Base-by-base conservation (phyloP, 306 rosid genomes). In the Senna siamea region DNA sequence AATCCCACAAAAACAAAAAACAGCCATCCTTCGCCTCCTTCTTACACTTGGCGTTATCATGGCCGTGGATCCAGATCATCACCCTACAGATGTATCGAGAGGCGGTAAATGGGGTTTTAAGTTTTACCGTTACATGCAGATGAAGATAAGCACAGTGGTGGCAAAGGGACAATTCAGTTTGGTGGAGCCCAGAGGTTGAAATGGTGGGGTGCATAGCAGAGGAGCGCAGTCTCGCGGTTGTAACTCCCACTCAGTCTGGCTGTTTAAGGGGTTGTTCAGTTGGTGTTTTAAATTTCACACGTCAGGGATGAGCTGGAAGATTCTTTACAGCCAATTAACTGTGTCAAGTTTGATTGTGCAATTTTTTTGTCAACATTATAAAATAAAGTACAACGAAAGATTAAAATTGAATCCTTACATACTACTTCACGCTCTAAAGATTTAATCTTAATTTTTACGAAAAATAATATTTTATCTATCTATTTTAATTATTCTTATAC, bases 1-100 rank as follows among this genome's bases (percentile, higher is more conserved):
- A 14, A 26, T 17, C 37, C 56, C 44, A n/a, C 43, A 30, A 38
- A 67, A n/a, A 22, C 6, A 20, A 68, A 26, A 77, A 79, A 68
- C 80, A 73, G 70, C 75, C 60, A 78, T 58, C 75, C n/a, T 6
- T 40, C 38, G 69, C 34, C 10, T 56, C 28, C 1, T 10, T 4
- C 5, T 12, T 23, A 60, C 83, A 75, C 0, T 9, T 79, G 93
- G 72, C 73, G 1, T 15, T 0, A 81, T 82, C 80, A 5, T 0
- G 1, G 1, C 69, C 69, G 51, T 63, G 18, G 10, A 4, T 20
- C 5, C 4, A 0, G 2, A 38, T 62, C 48, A 38, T 30, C 9
- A 62, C 68, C 68, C 9, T 63, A 63, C 53, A 51, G 14, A 52
- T 77, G 69, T 18, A 6, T 53, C 66, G 11, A 2, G 11, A 35